Evolutionary conservation across 352 stramenopile genomes (phyloP).

Genomic region (Phytophthora pistaciae): DNA sequence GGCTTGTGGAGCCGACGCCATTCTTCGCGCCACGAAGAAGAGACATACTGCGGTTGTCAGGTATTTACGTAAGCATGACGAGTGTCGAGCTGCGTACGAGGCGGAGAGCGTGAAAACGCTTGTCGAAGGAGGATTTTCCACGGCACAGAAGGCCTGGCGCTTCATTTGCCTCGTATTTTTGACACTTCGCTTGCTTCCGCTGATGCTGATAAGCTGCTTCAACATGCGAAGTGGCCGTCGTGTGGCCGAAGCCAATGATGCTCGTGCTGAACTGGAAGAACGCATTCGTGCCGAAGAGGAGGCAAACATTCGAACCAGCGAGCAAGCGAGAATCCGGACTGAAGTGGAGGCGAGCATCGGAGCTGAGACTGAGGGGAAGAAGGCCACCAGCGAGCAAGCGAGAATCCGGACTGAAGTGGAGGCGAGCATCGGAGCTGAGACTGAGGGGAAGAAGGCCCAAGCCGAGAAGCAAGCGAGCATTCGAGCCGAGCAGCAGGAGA

Average conservation of each 20-base stretch:
- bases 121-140: conserved; percentile 1
- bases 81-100: conserved; percentile 16
- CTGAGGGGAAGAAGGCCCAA: conserved; percentile 2
- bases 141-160: not conserved
- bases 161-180: conserved; percentile 4
- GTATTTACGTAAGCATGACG: conserved; percentile 12
- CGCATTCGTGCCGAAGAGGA: conserved; percentile 26
- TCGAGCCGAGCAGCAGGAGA: not conserved
- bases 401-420: conserved; percentile 17
- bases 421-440: conserved; percentile 8
- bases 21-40: conserved; percentile 12
- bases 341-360: conserved; percentile 14
- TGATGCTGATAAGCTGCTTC: not conserved
- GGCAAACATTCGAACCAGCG: conserved; percentile 8
- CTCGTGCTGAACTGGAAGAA: conserved; percentile 1
- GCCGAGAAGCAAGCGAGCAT: not conserved
- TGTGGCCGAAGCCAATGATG: not conserved
- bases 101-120: not conserved
- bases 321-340: conserved; percentile 9
- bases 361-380: conserved; percentile 8
- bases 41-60: conserved; percentile 3
- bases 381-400: not conserved
- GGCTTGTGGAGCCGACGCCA: not conserved
- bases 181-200: conserved; percentile 1
- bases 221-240: not conserved